These are phyloP conservation scores for Geotrichum klebahnii DNA, from an alignment of 1,139 yeast genomes.

Conservation along the genomic window DNA sequence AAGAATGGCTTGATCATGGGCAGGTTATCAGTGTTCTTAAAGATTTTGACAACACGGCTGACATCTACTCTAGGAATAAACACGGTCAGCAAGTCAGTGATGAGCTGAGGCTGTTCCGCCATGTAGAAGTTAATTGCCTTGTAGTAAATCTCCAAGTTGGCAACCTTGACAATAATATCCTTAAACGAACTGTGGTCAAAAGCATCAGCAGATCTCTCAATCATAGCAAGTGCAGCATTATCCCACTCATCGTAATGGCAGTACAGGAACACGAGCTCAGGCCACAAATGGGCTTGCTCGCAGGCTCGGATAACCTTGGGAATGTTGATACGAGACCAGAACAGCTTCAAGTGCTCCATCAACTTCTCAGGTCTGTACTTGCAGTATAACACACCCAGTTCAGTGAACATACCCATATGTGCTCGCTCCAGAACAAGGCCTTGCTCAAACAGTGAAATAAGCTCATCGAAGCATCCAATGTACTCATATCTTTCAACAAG, in stretches of 20 bases:
- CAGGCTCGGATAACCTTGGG: slow-evolving; percentile 95
- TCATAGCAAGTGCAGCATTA: slow-evolving; percentile 96
- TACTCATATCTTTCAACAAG: slow-evolving; percentile 81
- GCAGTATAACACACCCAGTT: slow-evolving; percentile 82
- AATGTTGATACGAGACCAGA: slow-evolving; percentile 97
- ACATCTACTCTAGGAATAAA: slow-evolving; percentile 90
- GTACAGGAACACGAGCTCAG: slow-evolving; percentile 90
- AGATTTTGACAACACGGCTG: slow-evolving; percentile 91
- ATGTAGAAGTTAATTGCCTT: slow-evolving; percentile 94
- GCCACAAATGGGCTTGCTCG: slow-evolving; percentile 92
- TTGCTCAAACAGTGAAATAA: slow-evolving; percentile 87
- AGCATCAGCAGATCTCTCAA: slow-evolving; percentile 88
- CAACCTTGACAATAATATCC: slow-evolving; percentile 90
- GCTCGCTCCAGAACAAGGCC: slow-evolving; percentile 97
- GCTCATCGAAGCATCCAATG: slow-evolving; percentile 87
- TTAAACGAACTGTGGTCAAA: slow-evolving; percentile 93
- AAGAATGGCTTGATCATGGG: slow-evolving; percentile 94
- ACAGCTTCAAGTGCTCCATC: slow-evolving; percentile 92
- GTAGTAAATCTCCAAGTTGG: slow-evolving; percentile 94
- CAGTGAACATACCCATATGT: slow-evolving; percentile 99
- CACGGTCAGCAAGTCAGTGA: slow-evolving; percentile 80
- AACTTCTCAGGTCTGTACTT: slow-evolving; percentile 88
- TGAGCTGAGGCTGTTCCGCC: slow-evolving; percentile 83
- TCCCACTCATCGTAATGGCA: slow-evolving; percentile 99
- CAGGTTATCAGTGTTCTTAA: slow-evolving; percentile 90